A percentile compares a stretch with the other conserved stretches of the same genome.
Conservation (phyloP, 305 asterid genomes). For the Nicotiana rustica region DNA sequence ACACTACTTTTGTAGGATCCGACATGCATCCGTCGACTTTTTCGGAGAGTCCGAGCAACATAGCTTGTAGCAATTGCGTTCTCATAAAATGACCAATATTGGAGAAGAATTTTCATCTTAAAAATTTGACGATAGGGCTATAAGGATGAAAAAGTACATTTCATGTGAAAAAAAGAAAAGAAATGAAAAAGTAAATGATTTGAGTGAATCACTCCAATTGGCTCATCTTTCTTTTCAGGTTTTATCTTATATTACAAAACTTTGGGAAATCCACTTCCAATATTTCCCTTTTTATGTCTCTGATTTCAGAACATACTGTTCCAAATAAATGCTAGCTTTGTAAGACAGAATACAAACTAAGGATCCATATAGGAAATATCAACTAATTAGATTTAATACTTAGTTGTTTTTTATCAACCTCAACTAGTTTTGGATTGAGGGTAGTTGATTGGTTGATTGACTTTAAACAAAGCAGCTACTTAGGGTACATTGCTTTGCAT, state of each 20-base stretch:
- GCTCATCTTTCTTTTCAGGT: not conserved
- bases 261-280: not conserved
- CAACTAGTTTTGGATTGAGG: not conserved
- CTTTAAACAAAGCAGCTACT: not conserved
- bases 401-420: not conserved
- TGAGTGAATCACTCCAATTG: not conserved
- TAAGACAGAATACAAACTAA: not conserved
- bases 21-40: too few species aligned
- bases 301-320: slow-evolving; percentile 7
- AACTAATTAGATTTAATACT: slow-evolving; percentile 21
- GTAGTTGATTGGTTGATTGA: slow-evolving; percentile 10
- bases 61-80: not conserved
- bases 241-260: not conserved
- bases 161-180: too few species aligned
- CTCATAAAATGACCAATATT: slow-evolving; percentile 27
- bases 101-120: not conserved
- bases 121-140: slow-evolving; percentile 19
- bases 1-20: too few species aligned
- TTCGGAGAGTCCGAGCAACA: too few species aligned
- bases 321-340: not conserved
- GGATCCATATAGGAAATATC: slow-evolving; percentile 21
- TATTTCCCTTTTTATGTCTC: slow-evolving; percentile 5
- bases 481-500: not conserved
- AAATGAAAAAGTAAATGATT: slow-evolving; percentile 3
- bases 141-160: not conserved